A percentile compares a stretch with the other conserved stretches of the same genome.
These are phyloP conservation scores for Gardenia jasminoides DNA, from an alignment of 257 asterid species.

Conservation along the genomic window DNA sequence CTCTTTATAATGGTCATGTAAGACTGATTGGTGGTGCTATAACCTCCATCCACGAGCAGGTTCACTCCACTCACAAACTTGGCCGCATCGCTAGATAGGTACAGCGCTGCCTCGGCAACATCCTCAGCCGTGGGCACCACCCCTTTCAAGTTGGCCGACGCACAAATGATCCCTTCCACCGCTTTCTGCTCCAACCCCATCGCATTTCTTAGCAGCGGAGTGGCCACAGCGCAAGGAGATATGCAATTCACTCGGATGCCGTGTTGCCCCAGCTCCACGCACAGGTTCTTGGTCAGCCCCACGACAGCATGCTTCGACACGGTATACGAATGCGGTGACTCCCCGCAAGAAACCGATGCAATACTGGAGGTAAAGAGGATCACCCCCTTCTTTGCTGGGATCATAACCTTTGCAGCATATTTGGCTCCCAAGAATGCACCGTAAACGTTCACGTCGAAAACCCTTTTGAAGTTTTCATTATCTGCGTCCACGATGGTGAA, in stretches of 20 bases:
- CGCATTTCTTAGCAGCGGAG: constrained; percentile 49
- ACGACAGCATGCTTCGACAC: constrained; percentile 71
- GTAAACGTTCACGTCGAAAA: constrained; percentile 63
- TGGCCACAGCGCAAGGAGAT: constrained; percentile 77
- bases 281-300: constrained; percentile 59
- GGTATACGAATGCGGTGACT: constrained; percentile 59
- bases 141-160: constrained; percentile 65
- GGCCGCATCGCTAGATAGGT: constrained; percentile 54
- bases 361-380: constrained; percentile 60
- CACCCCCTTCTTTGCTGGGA: constrained; percentile 60
- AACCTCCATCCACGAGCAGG: constrained; percentile 78
- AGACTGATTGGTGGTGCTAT: constrained; percentile 58
- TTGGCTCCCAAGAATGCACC: constrained; percentile 72
- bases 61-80: constrained; percentile 70
- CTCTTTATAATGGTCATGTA: constrained; percentile 36
- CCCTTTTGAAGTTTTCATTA: constrained; percentile 53
- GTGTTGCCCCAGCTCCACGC: constrained; percentile 67
- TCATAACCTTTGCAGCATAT: constrained; percentile 71
- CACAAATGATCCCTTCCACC: constrained; percentile 49
- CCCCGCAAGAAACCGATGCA: constrained; percentile 56
- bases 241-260: constrained; percentile 69
- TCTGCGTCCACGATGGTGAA: constrained; percentile 46
- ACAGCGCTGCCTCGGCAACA: constrained; percentile 85
- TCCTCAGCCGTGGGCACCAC: constrained; percentile 54
- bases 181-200: constrained; percentile 45